Conservation (phyloP, 192 early-diverging fungal species). For the Coemansia sp. region DNA sequence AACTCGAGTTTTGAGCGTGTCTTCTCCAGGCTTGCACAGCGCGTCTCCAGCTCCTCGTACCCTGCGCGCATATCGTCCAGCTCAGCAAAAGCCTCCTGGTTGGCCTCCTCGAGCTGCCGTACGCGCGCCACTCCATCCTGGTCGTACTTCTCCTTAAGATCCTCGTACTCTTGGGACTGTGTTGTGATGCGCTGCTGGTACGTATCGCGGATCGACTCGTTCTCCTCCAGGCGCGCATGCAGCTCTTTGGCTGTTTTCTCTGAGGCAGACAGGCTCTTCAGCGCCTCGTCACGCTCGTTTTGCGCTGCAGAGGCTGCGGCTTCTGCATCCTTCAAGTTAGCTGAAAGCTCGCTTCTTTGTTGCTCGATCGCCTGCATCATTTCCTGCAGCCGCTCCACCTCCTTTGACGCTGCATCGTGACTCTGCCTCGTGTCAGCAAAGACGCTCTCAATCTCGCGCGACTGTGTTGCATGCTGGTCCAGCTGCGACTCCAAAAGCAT, state of each 20-base stretch:
- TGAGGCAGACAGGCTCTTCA: conserved; percentile 25
- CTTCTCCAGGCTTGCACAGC: conserved; percentile 65
- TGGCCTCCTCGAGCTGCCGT: conserved; percentile 59
- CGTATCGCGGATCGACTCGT: conserved; percentile 55
- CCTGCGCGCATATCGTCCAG: conserved; percentile 65
- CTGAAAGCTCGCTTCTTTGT: conserved; percentile 16
- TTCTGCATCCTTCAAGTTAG: conserved; percentile 10
- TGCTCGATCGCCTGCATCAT: conserved; percentile 14
- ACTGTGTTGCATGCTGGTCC: conserved; percentile 18
- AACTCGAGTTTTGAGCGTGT: conserved; percentile 62
- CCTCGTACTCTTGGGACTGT: conserved; percentile 64
- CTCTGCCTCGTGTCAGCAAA: conserved; percentile 23
- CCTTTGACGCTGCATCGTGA: conserved; percentile 29
- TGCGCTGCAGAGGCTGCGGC: conserved; percentile 10
- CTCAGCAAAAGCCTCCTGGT: conserved; percentile 60
- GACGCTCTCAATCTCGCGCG: conserved; percentile 30
- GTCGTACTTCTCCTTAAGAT: conserved; percentile 62
- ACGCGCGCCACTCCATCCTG: conserved; percentile 58
- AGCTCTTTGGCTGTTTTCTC: conserved; percentile 60
- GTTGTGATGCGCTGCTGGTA: conserved; percentile 55
- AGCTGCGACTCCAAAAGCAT: conserved; percentile 40
- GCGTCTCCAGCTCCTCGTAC: conserved; percentile 62
- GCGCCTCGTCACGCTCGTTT: background rate
- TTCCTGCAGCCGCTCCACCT: conserved; percentile 20
- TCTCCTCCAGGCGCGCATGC: conserved; percentile 65